A percentile compares a stretch with the other conserved stretches of the same genome.
Evolutionary conservation across 257 asterid species (phyloP).

Genomic region (Henckelia pumila): DNA sequence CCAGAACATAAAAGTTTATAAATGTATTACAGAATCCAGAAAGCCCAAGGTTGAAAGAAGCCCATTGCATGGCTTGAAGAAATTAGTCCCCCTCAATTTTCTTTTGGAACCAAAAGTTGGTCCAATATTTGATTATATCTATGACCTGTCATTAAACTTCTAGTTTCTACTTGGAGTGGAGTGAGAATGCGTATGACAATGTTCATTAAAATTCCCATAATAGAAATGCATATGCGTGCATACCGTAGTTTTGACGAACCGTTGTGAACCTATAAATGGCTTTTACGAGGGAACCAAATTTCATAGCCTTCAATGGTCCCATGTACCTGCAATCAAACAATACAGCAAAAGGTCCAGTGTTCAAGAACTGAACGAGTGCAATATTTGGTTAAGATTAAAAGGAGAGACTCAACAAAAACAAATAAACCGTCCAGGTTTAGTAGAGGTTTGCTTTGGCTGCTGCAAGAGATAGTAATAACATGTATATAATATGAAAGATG

Average conservation of each 20-base stretch:
- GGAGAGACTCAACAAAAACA: neutral
- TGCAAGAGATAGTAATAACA: neutral
- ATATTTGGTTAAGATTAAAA: conserved; percentile 2
- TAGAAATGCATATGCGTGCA: conserved; percentile 22
- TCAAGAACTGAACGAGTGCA: neutral
- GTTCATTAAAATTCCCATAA: conserved; percentile 7
- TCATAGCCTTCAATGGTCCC: conserved; percentile 65
- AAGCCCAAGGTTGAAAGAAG: neutral
- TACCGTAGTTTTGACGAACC: conserved; percentile 81
- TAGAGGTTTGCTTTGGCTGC: conserved; percentile 5
- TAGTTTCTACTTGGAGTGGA: neutral
- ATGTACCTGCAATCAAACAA: conserved; percentile 46
- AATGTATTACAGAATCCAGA: neutral
- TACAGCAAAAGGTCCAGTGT: neutral
- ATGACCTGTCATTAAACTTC: neutral
- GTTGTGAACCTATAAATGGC: conserved; percentile 70
- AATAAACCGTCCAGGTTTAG: neutral
- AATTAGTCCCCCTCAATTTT: neutral
- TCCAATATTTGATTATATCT: neutral
- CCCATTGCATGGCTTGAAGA: neutral
- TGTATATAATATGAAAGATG: neutral
- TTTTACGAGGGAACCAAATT: conserved; percentile 67
- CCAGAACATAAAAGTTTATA: neutral
- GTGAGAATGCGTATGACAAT: neutral
- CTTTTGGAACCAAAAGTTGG: neutral